Conservation (phyloP, 2,329 filamentous ascomycete genomes). For the Rosellinia necatrix region DNA sequence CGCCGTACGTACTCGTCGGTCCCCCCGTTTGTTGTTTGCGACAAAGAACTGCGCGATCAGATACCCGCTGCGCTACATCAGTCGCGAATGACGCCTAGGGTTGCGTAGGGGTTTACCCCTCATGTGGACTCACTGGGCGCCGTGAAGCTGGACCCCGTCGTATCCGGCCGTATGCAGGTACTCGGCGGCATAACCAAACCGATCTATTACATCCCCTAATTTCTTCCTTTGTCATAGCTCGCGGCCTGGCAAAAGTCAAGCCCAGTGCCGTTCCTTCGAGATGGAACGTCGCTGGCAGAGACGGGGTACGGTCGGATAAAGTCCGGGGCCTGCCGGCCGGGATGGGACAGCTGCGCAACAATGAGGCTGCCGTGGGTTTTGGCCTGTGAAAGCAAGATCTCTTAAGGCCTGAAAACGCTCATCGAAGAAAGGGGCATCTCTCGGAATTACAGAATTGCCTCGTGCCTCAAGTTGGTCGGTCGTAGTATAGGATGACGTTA, state of each 20-base stretch:
- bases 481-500: constrained; percentile 63
- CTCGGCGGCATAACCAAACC: constrained; percentile 32
- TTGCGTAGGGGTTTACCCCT: constrained; percentile 46
- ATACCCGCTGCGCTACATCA: constrained; percentile 48
- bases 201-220: constrained; percentile 29
- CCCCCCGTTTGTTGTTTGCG: constrained; percentile 55
- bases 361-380: constrained; percentile 61
- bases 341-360: constrained; percentile 65
- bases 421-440: constrained; percentile 50
- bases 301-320: constrained; percentile 44
- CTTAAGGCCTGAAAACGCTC: constrained; percentile 60
- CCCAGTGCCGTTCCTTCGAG: constrained; percentile 48
- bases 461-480: constrained; percentile 58
- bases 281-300: constrained; percentile 47
- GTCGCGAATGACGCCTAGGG: constrained; percentile 4
- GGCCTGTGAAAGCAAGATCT: constrained; percentile 51
- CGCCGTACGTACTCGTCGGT: constrained; percentile 65
- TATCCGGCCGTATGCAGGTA: constrained; percentile 33
- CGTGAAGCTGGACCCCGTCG: constrained; percentile 52
- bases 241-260: constrained; percentile 49
- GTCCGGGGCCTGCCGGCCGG: constrained; percentile 57
- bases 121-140: constrained; percentile 62
- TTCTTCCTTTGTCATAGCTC: constrained; percentile 29
- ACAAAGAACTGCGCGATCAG: constrained; percentile 62
- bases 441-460: constrained; percentile 60